Base-by-base conservation (phyloP, 2,329 filamentous ascomycete species). In the Penicillium glabrum region DNA sequence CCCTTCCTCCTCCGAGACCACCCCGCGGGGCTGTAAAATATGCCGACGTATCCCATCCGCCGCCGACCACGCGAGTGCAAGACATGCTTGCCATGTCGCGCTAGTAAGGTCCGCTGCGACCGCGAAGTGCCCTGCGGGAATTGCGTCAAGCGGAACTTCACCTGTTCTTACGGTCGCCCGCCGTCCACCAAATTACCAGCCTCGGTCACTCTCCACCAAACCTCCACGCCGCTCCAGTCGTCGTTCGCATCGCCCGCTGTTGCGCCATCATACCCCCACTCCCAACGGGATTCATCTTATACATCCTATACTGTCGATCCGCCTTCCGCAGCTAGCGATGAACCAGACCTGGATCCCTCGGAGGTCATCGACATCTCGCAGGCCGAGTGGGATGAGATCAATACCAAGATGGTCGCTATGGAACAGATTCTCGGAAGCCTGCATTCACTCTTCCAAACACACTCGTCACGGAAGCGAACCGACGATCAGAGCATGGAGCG, bases 101-200 rank as follows among this genome's bases (percentile, higher is more conserved):
- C 76, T 23, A 77, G 79, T 49, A 83, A 83, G 71, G 81, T 81
- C 65, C 73, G 79, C 59, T 77, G 75, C 62, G 74, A 77, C 65
- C 73, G 75, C 62, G 72, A 74, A 45, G 59, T 73, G 11, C 75
- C 75, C 43, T 77, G 75, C 52, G 64, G 71, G 53, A 75, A 76
- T 61, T 77, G 75, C 61, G 67, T 74, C 54, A 77, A 76, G 60
- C 71, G 75, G 56, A 74, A 73, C 50, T 73, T 74, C 58, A 71
- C 65, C 58, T 76, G 74, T 56, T 69, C 72, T 56, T 73, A 73
- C 64, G 70, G 69, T 55, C 70, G 67, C 48, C 70, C 69, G 23
- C 56, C 63, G 14, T 54, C 68, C 14, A 54, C 56, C 5, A 60
- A 67, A 56, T 24, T 61, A 41, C 33, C 54, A 53, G 33, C 54